A percentile compares a stretch with the other conserved stretches of the same genome.
Conservation (phyloP, 257 asterid species). For the Knoxia roxburghii region DNA sequence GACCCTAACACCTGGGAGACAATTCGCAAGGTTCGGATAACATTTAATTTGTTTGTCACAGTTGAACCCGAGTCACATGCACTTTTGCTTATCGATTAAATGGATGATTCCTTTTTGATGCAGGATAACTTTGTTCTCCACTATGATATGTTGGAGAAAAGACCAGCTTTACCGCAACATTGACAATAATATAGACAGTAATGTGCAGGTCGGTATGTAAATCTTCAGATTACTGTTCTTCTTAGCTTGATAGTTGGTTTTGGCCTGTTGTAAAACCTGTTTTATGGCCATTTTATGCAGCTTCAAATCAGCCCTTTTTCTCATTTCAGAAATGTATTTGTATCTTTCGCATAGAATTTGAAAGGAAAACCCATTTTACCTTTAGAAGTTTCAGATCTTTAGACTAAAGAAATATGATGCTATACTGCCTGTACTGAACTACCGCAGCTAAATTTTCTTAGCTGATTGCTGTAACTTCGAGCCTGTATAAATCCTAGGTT, state of each 20-base stretch:
- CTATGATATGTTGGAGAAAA: constrained; percentile 83
- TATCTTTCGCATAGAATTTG: neutral
- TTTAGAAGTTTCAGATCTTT: constrained; percentile 3
- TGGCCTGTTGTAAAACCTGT: constrained; percentile 1
- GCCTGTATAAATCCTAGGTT: too few species aligned
- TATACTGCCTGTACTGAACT: neutral
- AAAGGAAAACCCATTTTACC: neutral
- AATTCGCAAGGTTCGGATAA: constrained; percentile 66
- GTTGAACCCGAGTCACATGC: neutral
- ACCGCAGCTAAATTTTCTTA: neutral
- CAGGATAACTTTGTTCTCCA: constrained; percentile 93
- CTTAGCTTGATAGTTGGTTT: neutral
- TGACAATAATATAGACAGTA: constrained; percentile 31
- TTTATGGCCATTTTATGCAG: constrained; percentile 2
- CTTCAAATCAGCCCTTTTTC: neutral
- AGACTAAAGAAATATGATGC: neutral
- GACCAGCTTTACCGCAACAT: constrained; percentile 73
- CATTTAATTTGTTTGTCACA: neutral
- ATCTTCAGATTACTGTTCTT: constrained; percentile 13
- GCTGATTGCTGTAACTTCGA: neutral
- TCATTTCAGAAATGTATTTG: neutral
- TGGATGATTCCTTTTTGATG: constrained; percentile 24
- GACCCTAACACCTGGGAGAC: constrained; percentile 99
- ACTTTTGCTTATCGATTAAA: neutral
- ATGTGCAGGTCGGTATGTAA: constrained; percentile 13